Base-by-base conservation (phyloP, 2,329 filamentous ascomycete genomes). In the Sclerotinia spermophila region DNA sequence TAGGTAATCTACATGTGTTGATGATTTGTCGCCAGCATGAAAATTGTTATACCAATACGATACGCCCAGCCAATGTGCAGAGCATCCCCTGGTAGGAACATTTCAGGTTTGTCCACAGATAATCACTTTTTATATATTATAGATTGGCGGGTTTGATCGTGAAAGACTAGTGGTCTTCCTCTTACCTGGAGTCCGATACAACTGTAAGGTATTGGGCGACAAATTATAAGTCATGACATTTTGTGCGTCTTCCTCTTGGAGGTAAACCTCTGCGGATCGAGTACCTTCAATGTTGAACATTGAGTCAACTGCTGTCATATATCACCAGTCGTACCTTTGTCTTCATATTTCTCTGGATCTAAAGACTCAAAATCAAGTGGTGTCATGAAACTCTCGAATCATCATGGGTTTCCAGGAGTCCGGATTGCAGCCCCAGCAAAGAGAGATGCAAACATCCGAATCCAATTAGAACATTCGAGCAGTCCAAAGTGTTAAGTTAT, bases 131-230 rank as follows among this genome's bases (percentile, higher is more conserved):
- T 27, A 3, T 7, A 27, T 27, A 17, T 51, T 27, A 17, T 51
- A 51, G n/a, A 24, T n/a, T 17, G 13, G 5, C 8, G 8, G 48
- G n/a, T 27, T 17, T 17, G 13, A 6, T 30, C 8, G 17, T 53
- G 3, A n/a, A 27, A 53, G 48, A 53, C 48, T 53, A 53, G 48
- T 53, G 48, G 48, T 27, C 48, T 53, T 15, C 48, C n/a, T 17
- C 13, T 53, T 53, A 17, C 48, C 48, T 27, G 6, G n/a, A 53
- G 13, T 53, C 48, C 0, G 27, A 17, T 7, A 7, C 0, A 8
- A 51, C 1, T 5, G 27, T 27, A 15, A 13, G 0, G 5, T 27
- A 1, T 53, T 1, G 3, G 5, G n/a, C 5, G n/a, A n/a, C 5
- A 27, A 53, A 51, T 6, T 27, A 7, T 13, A 8, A 17, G 48